Base-by-base conservation (phyloP, 345 rosid genomes). In the Citrus inodora region DNA sequence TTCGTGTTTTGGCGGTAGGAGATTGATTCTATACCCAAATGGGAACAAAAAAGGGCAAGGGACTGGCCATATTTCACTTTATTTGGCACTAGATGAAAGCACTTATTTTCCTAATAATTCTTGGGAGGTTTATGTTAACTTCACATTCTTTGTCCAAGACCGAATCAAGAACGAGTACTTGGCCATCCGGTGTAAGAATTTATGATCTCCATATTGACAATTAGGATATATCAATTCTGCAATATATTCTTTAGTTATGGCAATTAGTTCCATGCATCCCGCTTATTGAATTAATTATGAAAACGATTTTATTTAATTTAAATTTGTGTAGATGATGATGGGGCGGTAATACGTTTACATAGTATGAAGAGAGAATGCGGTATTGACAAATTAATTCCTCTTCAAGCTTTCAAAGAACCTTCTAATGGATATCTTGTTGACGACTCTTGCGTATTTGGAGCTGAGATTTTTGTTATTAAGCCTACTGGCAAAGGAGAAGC, bases 1-100 rank as follows among this genome's bases (percentile, higher is more conserved):
- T 24, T n/a, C 10, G 13, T 24, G 25, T 59, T 6, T n/a, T 59
- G 13, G 11, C 9, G 28, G 4, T 78, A 76, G 75, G 80, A 74
- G 79, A 58, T 19, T 78, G 55, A 33, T 35, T 24, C 58, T 81
- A 19, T 76, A 76, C 58, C 83, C 83, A 19, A 48, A 55, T 35
- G 80, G 84, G 24, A 70, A 78, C 63, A 33, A 67, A 73, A n/a
- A 61, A 21, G 25, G 53, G 9, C 10, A 67, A 33, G 77, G 62
- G 17, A 19, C 32, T n/a, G 68, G 73, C 1, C 28, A 58, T 71
- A 66, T 71, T n/a, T 80, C 83, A 7, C 66, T 80, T 7, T 81
- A 81, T 64, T 51, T 76, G 61, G 30, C 56, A 55, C 70, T 76
- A 6, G 79, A n/a, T 37, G 73, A 35, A 60, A 59, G 55, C 67